A percentile compares a stretch with the other conserved stretches of the same genome.
Evolutionary conservation across 2,329 filamentous ascomycete genomes (phyloP).

Genomic region (Colletotrichum tanaceti): DNA sequence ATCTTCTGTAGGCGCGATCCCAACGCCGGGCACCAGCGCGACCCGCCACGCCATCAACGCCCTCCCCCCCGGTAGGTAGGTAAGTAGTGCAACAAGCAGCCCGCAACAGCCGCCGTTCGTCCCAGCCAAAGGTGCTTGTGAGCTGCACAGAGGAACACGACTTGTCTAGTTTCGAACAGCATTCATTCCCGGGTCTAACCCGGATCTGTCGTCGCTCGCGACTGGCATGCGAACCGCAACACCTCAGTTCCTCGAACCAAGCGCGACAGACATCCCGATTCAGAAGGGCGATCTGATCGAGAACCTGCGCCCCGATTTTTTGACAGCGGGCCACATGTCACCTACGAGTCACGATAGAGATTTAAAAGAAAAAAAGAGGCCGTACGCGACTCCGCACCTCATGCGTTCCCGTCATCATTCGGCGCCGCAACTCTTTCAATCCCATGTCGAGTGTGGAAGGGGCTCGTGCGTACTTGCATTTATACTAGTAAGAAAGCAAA

Average conservation of each 20-base stretch:
- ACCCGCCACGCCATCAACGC: conserved; percentile 13
- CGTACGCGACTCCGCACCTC: not conserved
- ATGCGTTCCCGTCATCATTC: not conserved
- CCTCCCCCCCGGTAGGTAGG: too few relatives aligned
- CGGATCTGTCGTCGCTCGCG: not conserved
- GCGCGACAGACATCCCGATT: not conserved
- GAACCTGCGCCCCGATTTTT: not conserved
- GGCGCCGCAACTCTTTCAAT: not conserved
- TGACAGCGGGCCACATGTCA: conserved; percentile 30
- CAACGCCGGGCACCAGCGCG: conserved; percentile 12
- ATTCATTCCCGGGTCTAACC: not conserved
- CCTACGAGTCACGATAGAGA: not conserved
- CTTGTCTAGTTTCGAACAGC: not conserved
- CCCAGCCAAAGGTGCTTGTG: not conserved
- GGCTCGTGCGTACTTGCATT: conserved; percentile 13
- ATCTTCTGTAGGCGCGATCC: conserved; percentile 6
- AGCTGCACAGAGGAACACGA: not conserved
- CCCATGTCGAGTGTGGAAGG: not conserved
- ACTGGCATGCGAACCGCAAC: conserved; percentile 1
- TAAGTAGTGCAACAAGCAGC: not conserved
- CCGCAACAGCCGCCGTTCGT: not conserved
- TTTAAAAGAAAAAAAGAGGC: not conserved
- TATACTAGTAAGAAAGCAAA: not conserved
- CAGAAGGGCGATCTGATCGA: not conserved
- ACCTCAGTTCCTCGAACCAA: not conserved